Percentiles rank a stretch among this genome's conserved stretches.
These are phyloP conservation scores for Brasenia schreberi DNA, from an alignment of 164 flowering plant genomes.

Conservation along the genomic window DNA sequence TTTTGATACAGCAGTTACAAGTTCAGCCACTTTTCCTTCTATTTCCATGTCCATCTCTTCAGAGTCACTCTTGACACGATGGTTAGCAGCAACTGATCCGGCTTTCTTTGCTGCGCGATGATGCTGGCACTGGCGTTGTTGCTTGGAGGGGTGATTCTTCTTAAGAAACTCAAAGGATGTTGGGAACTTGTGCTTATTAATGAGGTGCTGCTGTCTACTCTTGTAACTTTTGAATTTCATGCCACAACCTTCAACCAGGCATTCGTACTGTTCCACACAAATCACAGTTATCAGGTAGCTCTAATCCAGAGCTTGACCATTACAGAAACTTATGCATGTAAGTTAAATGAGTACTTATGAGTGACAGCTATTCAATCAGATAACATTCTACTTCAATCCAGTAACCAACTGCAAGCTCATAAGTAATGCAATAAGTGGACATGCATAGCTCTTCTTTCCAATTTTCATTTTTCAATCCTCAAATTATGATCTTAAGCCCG, in stretches of 20 bases:
- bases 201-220: constrained; percentile 75
- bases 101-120: constrained; percentile 5
- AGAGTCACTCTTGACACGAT: constrained; percentile 16
- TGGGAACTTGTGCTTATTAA: constrained; percentile 85
- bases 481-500: too few species aligned
- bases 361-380: too few species aligned
- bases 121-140: constrained; percentile 47
- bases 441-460: too few species aligned
- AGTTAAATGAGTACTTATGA: too few species aligned
- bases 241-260: constrained; percentile 87
- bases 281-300: too few species aligned
- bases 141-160: constrained; percentile 62
- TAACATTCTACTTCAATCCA: too few species aligned
- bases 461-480: too few species aligned
- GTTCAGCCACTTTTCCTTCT: constrained; percentile 46
- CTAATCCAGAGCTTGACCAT: too few species aligned
- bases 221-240: constrained; percentile 74
- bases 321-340: too few species aligned
- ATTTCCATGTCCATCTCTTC: constrained; percentile 44
- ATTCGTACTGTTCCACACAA: constrained; percentile 57
- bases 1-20: constrained; percentile 68
- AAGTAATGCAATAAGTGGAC: too few species aligned
- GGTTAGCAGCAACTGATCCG: constrained; percentile 9
- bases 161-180: constrained; percentile 74
- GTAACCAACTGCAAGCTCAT: too few species aligned